phyloP scores from a whole-genome alignment of 768 basidiomycete genomes.

The Tulasnella sp. region DNA sequence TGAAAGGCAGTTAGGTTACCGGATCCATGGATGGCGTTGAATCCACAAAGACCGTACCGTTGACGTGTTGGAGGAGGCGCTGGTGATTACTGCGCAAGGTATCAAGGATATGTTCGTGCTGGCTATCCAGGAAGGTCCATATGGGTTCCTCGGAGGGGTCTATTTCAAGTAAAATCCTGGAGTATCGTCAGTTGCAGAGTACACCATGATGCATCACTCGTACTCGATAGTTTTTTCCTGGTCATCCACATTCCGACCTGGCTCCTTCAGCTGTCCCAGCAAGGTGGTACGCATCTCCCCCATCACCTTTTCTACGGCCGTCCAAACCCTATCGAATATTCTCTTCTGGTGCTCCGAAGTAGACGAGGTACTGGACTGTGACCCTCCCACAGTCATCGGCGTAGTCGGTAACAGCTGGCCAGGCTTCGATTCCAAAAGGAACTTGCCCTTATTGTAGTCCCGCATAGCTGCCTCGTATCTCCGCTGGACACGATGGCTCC shows the following conservation, averaged over 20 bases:
- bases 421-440: conserved; percentile 78
- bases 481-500: conserved; percentile 39
- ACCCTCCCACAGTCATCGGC: conserved; percentile 38
- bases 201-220: conserved; percentile 21
- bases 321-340: conserved; percentile 94
- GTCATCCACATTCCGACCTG: conserved; percentile 70
- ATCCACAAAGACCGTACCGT: conserved; percentile 33
- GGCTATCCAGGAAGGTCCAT: conserved; percentile 92
- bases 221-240: conserved; percentile 96
- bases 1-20: background rate
- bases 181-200: background rate
- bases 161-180: conserved; percentile 77
- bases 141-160: conserved; percentile 79
- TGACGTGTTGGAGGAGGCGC: conserved; percentile 38
- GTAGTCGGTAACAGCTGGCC: conserved; percentile 62
- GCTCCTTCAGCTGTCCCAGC: conserved; percentile 67
- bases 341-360: conserved; percentile 64
- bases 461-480: conserved; percentile 87
- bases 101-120: conserved; percentile 75
- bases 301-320: conserved; percentile 88
- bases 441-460: conserved; percentile 95
- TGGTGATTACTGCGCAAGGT: conserved; percentile 55
- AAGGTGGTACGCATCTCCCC: conserved; percentile 74
- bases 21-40: no score
- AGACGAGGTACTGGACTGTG: conserved; percentile 27